Base-by-base conservation (phyloP, 768 basidiomycete species). In the Rickenella mellea region DNA sequence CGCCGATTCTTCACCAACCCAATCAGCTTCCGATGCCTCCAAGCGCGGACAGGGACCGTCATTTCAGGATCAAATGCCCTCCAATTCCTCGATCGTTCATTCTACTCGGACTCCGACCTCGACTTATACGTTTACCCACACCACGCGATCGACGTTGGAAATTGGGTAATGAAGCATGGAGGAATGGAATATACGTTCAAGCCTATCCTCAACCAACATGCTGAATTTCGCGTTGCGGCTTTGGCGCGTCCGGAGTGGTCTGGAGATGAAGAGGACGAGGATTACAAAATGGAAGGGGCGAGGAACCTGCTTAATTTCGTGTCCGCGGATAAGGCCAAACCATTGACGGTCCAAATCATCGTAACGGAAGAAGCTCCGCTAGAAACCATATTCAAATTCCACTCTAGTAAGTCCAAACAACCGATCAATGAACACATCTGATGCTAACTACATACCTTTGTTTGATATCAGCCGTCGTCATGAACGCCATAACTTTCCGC, bases 11-110 rank as follows among this genome's bases (percentile, higher is more conserved):
- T 43, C 11, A 33, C 22, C 14, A 27, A 39, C 14, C 28, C 30
- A 14, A 14, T 41, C 2, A 17, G n/a, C 11, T 48, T 48, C 21
- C 47, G 47, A 9, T 12, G 5, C 22, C 28, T 48, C n/a, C 47
- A 48, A 21, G 47, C 44, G 3, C 12, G n/a, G 11, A 41, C 38
- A 11, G 17, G 19, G n/a, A 40, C 36, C 9, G 7, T 48, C 6
- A 35, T 48, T 17, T 44, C 43, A 12, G 47, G 47, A 2, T 44
- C 43, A 5, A 38, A n/a, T 14, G 47, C 47, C 10, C 28, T 48
- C 6, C 44, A 48, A 27, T 39, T 48, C 22, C 29, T 48, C 14
- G 44, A 45, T 19, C 25, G 39, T 6, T 31, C 15, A n/a, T 6
- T 33, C 12, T 48, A 48, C 21, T 39, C 47, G 5, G 28, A 33